phyloP scores from a whole-genome alignment of 257 asterid genomes.

The Solanum habrochaites region DNA sequence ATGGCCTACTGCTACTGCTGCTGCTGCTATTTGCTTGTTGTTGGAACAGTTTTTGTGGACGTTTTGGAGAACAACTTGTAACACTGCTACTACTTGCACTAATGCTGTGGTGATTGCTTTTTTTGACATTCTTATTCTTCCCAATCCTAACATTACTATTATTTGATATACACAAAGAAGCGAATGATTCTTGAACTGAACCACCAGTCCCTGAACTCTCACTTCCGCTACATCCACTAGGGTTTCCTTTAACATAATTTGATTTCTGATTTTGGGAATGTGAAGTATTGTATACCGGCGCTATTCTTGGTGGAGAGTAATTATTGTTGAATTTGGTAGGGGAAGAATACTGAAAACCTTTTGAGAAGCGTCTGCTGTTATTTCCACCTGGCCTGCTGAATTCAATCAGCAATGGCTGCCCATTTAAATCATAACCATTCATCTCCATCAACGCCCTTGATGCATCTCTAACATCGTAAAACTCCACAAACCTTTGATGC shows the following conservation, averaged over 20 bases:
- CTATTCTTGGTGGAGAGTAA: not conserved
- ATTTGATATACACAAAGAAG: slow-evolving; percentile 11
- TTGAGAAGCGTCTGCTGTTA: slow-evolving; percentile 3
- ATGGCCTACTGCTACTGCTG: slow-evolving; percentile 7
- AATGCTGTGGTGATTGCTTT: not conserved
- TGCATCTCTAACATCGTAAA: slow-evolving; percentile 64
- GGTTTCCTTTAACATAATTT: slow-evolving; percentile 16
- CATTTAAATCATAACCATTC: slow-evolving; percentile 44
- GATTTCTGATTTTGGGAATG: not conserved
- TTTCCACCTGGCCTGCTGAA: slow-evolving; percentile 83
- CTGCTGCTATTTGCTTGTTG: not conserved
- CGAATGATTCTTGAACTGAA: slow-evolving; percentile 30
- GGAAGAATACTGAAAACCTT: not conserved
- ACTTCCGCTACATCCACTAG: slow-evolving; percentile 17
- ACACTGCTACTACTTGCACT: not conserved
- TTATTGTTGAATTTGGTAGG: not conserved
- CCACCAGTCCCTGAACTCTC: slow-evolving; percentile 16
- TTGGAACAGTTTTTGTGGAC: not conserved
- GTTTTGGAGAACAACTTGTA: slow-evolving; percentile 1
- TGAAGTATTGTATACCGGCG: not conserved
- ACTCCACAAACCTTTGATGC: slow-evolving; percentile 73
- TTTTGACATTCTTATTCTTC: not conserved
- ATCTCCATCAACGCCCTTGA: slow-evolving; percentile 50
- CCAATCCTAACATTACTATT: not conserved
- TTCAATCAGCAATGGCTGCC: slow-evolving; percentile 36